These are phyloP conservation scores for Silybum marianum DNA, from an alignment of 129 eudicot genomes.

Conservation along the genomic window DNA sequence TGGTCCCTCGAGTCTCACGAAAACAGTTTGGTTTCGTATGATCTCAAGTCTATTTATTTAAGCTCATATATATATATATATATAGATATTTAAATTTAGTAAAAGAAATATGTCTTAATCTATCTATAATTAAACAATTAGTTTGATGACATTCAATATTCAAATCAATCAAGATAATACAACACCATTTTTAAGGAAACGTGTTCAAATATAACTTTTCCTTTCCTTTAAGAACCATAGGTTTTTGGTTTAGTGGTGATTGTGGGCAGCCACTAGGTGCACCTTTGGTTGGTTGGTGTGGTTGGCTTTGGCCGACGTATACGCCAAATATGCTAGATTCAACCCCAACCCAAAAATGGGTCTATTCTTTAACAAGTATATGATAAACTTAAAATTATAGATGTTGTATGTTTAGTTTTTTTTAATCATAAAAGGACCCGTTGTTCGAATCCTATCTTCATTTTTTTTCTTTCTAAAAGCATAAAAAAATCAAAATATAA, in stretches of 20 bases:
- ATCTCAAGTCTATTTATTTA: too few relatives aligned
- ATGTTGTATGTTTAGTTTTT: too few relatives aligned
- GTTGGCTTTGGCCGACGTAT: background rate
- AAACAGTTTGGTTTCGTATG: too few relatives aligned
- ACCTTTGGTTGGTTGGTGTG: background rate
- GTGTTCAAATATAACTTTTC: background rate
- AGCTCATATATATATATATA: too few relatives aligned
- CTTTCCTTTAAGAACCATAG: background rate
- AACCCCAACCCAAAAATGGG: too few relatives aligned
- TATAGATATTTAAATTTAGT: too few relatives aligned
- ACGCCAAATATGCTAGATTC: background rate
- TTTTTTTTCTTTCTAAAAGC: too few relatives aligned
- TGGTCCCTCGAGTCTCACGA: too few relatives aligned
- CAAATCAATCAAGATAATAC: background rate
- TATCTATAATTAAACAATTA: background rate
- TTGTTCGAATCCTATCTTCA: too few relatives aligned
- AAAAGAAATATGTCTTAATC: background rate
- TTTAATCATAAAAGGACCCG: background rate
- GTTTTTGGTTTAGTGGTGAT: constrained; percentile 1
- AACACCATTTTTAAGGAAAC: background rate
- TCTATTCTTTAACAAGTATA: too few relatives aligned
- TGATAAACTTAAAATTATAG: too few relatives aligned
- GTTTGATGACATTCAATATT: background rate
- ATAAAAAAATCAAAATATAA: too few relatives aligned
- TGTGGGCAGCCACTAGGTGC: background rate